Conservation (phyloP, 345 rosid genomes). For the Salix udensis region DNA sequence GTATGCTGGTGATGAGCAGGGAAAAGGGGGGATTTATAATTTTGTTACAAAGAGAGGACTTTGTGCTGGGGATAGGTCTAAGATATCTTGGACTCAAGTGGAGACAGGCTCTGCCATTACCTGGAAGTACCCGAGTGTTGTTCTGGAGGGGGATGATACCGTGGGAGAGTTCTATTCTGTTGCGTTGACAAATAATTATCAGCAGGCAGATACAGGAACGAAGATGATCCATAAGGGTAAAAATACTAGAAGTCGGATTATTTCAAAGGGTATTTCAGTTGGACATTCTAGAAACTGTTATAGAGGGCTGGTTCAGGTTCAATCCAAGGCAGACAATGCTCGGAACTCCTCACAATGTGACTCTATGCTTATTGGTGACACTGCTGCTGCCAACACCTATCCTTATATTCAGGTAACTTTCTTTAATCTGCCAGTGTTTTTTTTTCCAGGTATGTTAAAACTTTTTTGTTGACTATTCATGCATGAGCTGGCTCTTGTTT, state of each 20-base stretch:
- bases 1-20: constrained; percentile 90
- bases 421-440: background rate
- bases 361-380: constrained; percentile 93
- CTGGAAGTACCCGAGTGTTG: constrained; percentile 93
- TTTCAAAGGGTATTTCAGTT: constrained; percentile 82
- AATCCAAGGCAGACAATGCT: constrained; percentile 90
- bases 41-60: constrained; percentile 94
- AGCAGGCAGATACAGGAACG: constrained; percentile 89
- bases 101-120: constrained; percentile 97
- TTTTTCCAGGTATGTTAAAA: no score
- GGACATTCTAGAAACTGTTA: constrained; percentile 83
- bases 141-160: constrained; percentile 78
- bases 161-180: constrained; percentile 94
- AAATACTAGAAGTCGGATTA: constrained; percentile 79
- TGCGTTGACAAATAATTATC: constrained; percentile 81
- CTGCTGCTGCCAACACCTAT: constrained; percentile 92
- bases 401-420: constrained; percentile 73
- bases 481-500: no score
- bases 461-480: no score
- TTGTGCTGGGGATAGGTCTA: constrained; percentile 74
- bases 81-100: constrained; percentile 97
- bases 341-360: constrained; percentile 86
- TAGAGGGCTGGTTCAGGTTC: constrained; percentile 93
- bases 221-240: constrained; percentile 98
- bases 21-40: constrained; percentile 85